Evolutionary conservation across 768 basidiomycete genomes (phyloP), one percentile per base, ranked within the genome.

Genomic region (Steccherinum ochraceum): DNA sequence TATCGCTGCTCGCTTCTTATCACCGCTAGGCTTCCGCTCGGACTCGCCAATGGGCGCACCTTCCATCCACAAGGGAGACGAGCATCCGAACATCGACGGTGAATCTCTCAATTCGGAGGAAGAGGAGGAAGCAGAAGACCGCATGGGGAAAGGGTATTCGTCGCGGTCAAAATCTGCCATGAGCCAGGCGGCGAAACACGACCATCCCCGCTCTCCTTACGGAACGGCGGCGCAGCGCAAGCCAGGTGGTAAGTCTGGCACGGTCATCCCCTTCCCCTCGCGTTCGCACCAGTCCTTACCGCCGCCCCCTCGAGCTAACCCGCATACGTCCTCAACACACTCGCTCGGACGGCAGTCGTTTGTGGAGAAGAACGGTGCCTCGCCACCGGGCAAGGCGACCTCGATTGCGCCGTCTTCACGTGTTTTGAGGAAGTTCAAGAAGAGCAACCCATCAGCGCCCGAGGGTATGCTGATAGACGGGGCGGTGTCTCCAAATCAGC

Each of bases 1-100:
- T 46, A 96, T 96, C 55, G 93, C 93, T 43, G 85, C 93, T 20
- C 84, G 89, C 46, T 96, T 93, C 75, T 88, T 93, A 72, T 86
- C 86, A 3, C 87, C 88, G 7, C 60, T 61, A 12, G 67, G 69
- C 19, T 72, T 74, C 56, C 74, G 69, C 44, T 67, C 69, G 4
- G 73, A 75, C 10, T 84, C 84, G 7, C 68, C 76, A 0, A 66
- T 57, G 5, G 58, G 56, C 23, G 54, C 49, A 19, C 60, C 55
- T 41, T 67, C 69, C 40, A 66, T 50, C 71, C 44, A 64, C 47
- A 61, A 60, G 55, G 76, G 78, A 40, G 71, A 74, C 57, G 75
- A 80, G 54, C 81, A 80, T 48, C 81, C 81, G 3, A 80, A 81
- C 51, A 84, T 86, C 21, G 88, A 90, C 55, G 80, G 76, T 40